These are phyloP conservation scores for Cenchrus americanus DNA, from an alignment of 176 grass and related monocot genomes.

Conservation along the genomic window DNA sequence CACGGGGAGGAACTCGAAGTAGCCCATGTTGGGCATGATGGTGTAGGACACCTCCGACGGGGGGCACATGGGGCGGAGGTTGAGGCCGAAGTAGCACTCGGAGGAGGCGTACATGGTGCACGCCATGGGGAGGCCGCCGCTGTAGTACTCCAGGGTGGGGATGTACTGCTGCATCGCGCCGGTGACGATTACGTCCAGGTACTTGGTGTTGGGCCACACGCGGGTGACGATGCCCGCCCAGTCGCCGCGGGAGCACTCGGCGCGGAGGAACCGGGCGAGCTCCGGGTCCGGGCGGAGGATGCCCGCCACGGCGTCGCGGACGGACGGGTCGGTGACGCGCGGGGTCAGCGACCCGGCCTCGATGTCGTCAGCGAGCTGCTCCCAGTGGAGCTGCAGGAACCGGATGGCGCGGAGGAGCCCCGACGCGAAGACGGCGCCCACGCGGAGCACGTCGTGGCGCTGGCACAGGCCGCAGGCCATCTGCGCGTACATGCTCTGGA, in stretches of 20 bases:
- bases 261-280: slow-evolving; percentile 55
- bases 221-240: slow-evolving; percentile 67
- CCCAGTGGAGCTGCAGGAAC: slow-evolving; percentile 71
- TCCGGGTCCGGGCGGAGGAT: slow-evolving; percentile 53
- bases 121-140: slow-evolving; percentile 61
- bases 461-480: slow-evolving; percentile 68
- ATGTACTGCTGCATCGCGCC: slow-evolving; percentile 86
- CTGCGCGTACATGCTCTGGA: slow-evolving; percentile 81
- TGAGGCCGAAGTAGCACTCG: slow-evolving; percentile 74
- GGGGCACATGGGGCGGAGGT: slow-evolving; percentile 66
- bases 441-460: slow-evolving; percentile 64
- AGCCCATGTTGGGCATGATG: slow-evolving; percentile 83
- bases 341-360: slow-evolving; percentile 35
- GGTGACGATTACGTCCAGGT: slow-evolving; percentile 76
- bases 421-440: slow-evolving; percentile 70
- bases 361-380: slow-evolving; percentile 55
- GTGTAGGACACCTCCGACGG: slow-evolving; percentile 67
- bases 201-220: slow-evolving; percentile 73
- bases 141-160: slow-evolving; percentile 69
- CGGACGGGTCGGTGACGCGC: slow-evolving; percentile 46
- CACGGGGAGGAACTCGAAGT: slow-evolving; percentile 73
- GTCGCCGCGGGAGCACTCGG: slow-evolving; percentile 56
- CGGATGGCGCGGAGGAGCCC: slow-evolving; percentile 70
- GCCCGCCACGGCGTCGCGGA: slow-evolving; percentile 50
- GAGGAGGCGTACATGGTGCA: slow-evolving; percentile 76